Percentiles rank a stretch among this genome's conserved stretches.
Evolutionary conservation across 1,284 basidiomycete genomes (phyloP).

Genomic region (Coniferiporia weirii): DNA sequence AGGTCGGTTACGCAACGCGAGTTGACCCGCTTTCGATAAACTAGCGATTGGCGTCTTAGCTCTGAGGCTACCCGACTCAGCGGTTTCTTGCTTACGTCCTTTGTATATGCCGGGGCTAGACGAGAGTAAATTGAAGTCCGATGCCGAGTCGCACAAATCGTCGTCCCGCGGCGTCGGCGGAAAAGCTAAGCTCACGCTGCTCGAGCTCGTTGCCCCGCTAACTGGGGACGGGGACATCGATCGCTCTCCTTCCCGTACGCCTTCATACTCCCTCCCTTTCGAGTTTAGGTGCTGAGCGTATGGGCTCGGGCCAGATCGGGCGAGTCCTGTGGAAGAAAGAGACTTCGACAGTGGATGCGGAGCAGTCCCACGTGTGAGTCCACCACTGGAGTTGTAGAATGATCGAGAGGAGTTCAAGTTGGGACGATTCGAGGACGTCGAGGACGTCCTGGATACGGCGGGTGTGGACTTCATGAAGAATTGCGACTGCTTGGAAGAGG

Average conservation of each 20-base stretch:
- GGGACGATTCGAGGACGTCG: background rate
- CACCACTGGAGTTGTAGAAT: background rate
- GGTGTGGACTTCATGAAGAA: slow-evolving; percentile 7
- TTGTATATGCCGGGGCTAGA: background rate
- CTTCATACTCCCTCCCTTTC: background rate
- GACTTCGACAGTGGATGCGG: slow-evolving; percentile 12
- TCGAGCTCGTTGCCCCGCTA: slow-evolving; percentile 12
- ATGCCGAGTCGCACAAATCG: background rate
- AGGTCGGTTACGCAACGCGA: background rate
- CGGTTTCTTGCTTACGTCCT: background rate
- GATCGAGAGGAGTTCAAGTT: background rate
- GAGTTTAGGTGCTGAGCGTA: background rate
- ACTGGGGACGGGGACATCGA: slow-evolving; percentile 12
- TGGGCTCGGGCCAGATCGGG: background rate
- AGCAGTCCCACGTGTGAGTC: background rate
- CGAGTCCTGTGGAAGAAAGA: slow-evolving; percentile 1
- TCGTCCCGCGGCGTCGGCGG: slow-evolving; percentile 13
- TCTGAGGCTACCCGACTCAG: background rate
- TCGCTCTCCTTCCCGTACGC: background rate
- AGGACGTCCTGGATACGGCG: slow-evolving; percentile 1
- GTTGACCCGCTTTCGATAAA: background rate
- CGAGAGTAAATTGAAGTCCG: background rate
- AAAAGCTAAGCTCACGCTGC: slow-evolving; percentile 11
- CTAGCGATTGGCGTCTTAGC: slow-evolving; percentile 9
- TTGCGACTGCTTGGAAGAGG: slow-evolving; percentile 5